Percentiles rank a stretch among this genome's conserved stretches.
phyloP scores from a whole-genome alignment of 2,329 filamentous ascomycete species.

The Epichloe hybrida region DNA sequence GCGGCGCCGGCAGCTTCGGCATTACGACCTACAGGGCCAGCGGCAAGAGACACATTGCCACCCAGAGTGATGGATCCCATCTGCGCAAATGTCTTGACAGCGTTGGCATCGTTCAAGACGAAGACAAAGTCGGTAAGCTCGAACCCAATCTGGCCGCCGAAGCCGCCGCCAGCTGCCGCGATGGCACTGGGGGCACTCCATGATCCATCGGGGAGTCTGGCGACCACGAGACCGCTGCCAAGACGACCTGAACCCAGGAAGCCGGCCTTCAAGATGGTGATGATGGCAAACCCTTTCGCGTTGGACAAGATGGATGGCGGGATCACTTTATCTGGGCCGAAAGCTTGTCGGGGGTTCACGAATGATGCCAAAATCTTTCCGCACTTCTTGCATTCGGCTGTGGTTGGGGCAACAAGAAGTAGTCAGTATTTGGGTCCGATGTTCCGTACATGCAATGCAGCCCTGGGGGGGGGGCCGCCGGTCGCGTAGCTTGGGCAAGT shows the following conservation, averaged over 20 bases:
- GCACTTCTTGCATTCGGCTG: constrained; percentile 96
- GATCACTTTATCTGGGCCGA: constrained; percentile 95
- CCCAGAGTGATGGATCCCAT: constrained; percentile 83
- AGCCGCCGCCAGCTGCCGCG: constrained; percentile 65
- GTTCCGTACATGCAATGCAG: background rate
- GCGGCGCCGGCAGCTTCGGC: constrained; percentile 92
- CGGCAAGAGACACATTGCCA: constrained; percentile 91
- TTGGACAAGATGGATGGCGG: constrained; percentile 78
- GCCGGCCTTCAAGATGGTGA: constrained; percentile 77
- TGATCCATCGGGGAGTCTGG: constrained; percentile 59
- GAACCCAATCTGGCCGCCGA: constrained; percentile 77
- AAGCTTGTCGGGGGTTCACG: constrained; percentile 82
- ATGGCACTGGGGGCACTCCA: constrained; percentile 79
- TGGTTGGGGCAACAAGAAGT: constrained; percentile 6
- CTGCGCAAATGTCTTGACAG: constrained; percentile 90
- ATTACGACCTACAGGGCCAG: constrained; percentile 85
- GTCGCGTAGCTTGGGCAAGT: background rate
- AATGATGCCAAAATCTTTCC: constrained; percentile 92
- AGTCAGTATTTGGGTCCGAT: background rate
- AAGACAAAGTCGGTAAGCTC: constrained; percentile 94
- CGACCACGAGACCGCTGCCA: constrained; percentile 70
- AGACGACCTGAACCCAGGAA: constrained; percentile 75
- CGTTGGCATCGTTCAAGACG: constrained; percentile 82
- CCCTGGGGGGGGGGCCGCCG: background rate
- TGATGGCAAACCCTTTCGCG: constrained; percentile 80